phyloP scores from a whole-genome alignment of 78 protist species.

The Mantamonas sphyraenae region DNA sequence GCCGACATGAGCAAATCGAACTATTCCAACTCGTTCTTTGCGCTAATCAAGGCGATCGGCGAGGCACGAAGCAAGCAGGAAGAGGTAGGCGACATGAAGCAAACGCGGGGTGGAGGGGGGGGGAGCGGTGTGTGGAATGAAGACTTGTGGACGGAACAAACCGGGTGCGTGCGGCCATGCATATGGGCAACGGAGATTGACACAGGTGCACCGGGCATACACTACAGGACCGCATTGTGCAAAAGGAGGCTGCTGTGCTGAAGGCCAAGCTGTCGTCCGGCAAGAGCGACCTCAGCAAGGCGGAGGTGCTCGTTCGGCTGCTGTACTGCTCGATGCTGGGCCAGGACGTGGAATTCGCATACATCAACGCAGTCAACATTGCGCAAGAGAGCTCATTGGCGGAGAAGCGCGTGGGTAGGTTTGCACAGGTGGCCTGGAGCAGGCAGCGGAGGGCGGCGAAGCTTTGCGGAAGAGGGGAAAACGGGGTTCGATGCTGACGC shows the following conservation, averaged over 20 bases:
- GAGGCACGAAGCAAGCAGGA: neutral
- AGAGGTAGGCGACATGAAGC: neutral
- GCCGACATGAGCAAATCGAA: too few species aligned
- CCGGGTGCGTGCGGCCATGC: neutral
- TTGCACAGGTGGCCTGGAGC: neutral
- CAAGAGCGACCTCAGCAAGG: too few species aligned
- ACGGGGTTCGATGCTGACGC: neutral
- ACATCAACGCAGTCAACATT: slow-evolving; percentile 75
- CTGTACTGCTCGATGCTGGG: slow-evolving; percentile 81
- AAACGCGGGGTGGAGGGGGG: neutral
- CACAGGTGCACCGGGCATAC: neutral
- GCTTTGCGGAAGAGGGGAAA: neutral
- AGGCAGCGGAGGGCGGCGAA: too few species aligned
- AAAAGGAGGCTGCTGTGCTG: neutral
- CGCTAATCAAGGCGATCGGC: slow-evolving; percentile 26
- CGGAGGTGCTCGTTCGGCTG: slow-evolving; percentile 53
- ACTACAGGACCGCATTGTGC: neutral
- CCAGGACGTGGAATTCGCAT: slow-evolving; percentile 38
- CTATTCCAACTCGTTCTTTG: slow-evolving; percentile 9
- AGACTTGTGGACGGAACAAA: neutral
- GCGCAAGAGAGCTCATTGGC: slow-evolving; percentile 27
- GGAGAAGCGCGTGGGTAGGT: slow-evolving; percentile 38
- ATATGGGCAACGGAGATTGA: neutral
- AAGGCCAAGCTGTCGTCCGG: too few species aligned
- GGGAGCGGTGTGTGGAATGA: neutral